Percentiles rank a stretch among this genome's conserved stretches.
Conservation (phyloP, 306 rosid species). For the Prunus kanzakura region DNA sequence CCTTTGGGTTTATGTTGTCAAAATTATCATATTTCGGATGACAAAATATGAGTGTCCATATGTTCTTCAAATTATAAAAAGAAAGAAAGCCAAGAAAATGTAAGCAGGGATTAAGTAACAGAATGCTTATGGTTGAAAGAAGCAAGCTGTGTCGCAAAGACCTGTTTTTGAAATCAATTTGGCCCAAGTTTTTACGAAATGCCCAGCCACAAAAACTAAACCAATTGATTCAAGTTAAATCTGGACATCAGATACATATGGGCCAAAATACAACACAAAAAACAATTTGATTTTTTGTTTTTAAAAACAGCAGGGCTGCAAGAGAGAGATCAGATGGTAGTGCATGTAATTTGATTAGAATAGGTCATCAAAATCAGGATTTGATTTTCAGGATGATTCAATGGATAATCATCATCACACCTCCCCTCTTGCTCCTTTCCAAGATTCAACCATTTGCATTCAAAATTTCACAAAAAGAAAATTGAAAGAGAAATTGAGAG, state of each 20-base stretch:
- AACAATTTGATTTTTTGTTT: no score
- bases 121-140: not conserved
- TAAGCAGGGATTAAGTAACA: constrained; percentile 21
- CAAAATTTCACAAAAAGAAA: not conserved
- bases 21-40: no score
- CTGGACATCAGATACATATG: constrained; percentile 15
- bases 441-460: not conserved
- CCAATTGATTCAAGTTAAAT: not conserved
- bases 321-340: constrained; percentile 19
- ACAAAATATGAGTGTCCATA: no score
- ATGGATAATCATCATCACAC: constrained; percentile 17
- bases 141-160: constrained; percentile 18
- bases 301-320: not conserved
- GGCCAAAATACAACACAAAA: not conserved
- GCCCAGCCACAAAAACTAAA: not conserved
- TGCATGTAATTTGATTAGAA: constrained; percentile 20
- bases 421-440: not conserved
- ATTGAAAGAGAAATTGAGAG: not conserved
- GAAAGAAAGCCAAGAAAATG: not conserved
- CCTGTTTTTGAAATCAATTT: constrained; percentile 5
- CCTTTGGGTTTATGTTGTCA: no score
- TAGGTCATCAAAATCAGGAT: not conserved
- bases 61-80: not conserved
- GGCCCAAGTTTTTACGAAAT: constrained; percentile 10
- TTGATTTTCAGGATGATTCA: constrained; percentile 10